Evolutionary conservation across 2,329 filamentous ascomycete genomes (phyloP), one percentile per base, ranked within the genome.

Genomic region (Drechslera avenae): DNA sequence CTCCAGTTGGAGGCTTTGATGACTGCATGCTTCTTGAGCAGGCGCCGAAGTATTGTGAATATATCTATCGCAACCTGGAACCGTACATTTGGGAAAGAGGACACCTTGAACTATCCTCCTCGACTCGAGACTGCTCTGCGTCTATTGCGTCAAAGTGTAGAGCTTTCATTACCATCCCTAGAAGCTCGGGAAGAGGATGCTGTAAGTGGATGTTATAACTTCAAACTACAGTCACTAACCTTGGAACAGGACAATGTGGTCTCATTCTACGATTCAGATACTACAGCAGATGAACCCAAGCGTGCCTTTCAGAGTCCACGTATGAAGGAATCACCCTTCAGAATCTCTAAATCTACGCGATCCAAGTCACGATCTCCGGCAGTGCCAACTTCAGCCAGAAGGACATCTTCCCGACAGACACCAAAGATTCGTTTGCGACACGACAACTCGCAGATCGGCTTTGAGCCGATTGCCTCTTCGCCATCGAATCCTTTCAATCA

Each of bases 391-490:
- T 52, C 56, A 21, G 54, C 46, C 26, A 64, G 57, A 46, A 66
- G 61, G 52, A 42, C 41, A 12, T 50, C 69, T 42, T 46, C 62
- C 12, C 63, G 64, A 36, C 61, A 57, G 21, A 75, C 71, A 41
- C 71, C 73, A 10, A 83, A 80, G 39, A 78, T 81, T 14, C 83
- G 82, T 52, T 77, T 86, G 21, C 84, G 88, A 28, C 91, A 96
- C 61, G 84, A 96, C 55, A 83, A 95, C 71, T 95, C 90, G 0
- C 91, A 95, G 64, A 81, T 95, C 19, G 81, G 89, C 35, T 94
- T 94, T 64, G 84, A 87, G 2, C 76, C 84, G 0, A 87, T 93
- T 39, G 81, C 83, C 23, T 84, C 85, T 10, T 84, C 86, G 0
- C 75, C 81, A 3, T 74, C 79, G 4, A 72, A 75, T 12, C 74